Percentiles rank a stretch among this genome's conserved stretches.
Conservation (phyloP, 2,329 filamentous ascomycete species). For the Alternaria alternata region DNA sequence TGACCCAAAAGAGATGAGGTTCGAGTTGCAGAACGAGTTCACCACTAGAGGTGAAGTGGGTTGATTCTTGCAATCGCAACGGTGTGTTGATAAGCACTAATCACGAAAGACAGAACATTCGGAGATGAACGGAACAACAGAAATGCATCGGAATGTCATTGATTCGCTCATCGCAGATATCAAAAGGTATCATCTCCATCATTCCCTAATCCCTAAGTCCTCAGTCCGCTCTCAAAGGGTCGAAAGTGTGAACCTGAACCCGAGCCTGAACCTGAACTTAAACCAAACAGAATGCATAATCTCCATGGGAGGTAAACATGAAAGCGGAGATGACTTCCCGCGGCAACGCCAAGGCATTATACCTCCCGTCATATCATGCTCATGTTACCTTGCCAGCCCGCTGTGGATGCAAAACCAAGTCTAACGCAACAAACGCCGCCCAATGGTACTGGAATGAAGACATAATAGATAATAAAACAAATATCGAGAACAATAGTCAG, state of each 20-base stretch:
- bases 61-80: too few species aligned
- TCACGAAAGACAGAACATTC: not conserved
- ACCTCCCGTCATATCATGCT: constrained; percentile 4
- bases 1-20: too few species aligned
- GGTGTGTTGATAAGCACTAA: not conserved
- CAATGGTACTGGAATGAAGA: constrained; percentile 5
- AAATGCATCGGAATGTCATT: not conserved
- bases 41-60: too few species aligned
- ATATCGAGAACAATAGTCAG: constrained; percentile 9
- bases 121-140: not conserved
- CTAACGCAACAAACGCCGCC: constrained; percentile 5
- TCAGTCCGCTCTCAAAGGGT: not conserved
- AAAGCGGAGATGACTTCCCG: constrained; percentile 1
- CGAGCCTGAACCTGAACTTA: not conserved
- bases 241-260: not conserved
- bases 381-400: constrained; percentile 2
- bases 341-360: constrained; percentile 5
- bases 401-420: constrained; percentile 7
- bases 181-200: constrained; percentile 4
- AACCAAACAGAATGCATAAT: not conserved
- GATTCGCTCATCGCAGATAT: not conserved
- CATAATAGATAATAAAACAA: constrained; percentile 9
- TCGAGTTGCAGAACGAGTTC: too few species aligned
- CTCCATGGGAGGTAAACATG: constrained; percentile 6
- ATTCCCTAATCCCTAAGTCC: not conserved